phyloP scores from a whole-genome alignment of 192 early-diverging fungal genomes.

The Coemansia interrupta region DNA sequence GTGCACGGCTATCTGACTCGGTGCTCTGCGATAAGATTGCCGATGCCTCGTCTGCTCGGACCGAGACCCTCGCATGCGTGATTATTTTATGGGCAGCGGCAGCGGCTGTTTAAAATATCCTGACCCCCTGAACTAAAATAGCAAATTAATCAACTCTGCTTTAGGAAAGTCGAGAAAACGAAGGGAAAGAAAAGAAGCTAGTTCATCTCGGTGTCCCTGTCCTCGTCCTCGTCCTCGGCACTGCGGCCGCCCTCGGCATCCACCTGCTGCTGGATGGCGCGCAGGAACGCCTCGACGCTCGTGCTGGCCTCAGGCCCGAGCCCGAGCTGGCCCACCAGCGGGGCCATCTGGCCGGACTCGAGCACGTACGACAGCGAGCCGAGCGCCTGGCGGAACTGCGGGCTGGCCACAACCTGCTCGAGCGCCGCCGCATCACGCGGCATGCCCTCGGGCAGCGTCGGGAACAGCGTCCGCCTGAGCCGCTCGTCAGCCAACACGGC shows the following conservation, averaged over 20 bases:
- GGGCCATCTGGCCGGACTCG: conserved; percentile 48
- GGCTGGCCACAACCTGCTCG: conserved; percentile 35
- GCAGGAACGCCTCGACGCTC: conserved; percentile 47
- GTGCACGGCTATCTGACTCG: too few relatives aligned
- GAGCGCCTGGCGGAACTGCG: conserved; percentile 55
- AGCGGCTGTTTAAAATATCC: too few relatives aligned
- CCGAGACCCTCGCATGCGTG: too few relatives aligned
- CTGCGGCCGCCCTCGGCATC: conserved; percentile 22
- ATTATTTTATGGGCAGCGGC: too few relatives aligned
- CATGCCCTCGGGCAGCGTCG: conserved; percentile 39
- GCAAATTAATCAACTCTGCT: too few relatives aligned
- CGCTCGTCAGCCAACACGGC: conserved; percentile 31
- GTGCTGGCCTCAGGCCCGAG: conserved; percentile 39
- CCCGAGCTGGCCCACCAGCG: conserved; percentile 48
- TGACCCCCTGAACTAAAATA: too few relatives aligned
- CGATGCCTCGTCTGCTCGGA: too few relatives aligned
- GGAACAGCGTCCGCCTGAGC: conserved; percentile 41
- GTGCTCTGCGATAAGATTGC: too few relatives aligned
- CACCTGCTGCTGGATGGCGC: conserved; percentile 44
- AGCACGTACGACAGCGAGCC: conserved; percentile 40
- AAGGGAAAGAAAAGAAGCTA: not conserved
- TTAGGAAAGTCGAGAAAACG: not conserved
- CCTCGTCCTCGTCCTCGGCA: conserved; percentile 5
- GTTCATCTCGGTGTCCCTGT: conserved; percentile 14
- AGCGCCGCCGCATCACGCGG: conserved; percentile 15